Evolutionary conservation across 352 stramenopile species (phyloP), one percentile per base, ranked within the genome.

Genomic region (Lagenidium sp.): DNA sequence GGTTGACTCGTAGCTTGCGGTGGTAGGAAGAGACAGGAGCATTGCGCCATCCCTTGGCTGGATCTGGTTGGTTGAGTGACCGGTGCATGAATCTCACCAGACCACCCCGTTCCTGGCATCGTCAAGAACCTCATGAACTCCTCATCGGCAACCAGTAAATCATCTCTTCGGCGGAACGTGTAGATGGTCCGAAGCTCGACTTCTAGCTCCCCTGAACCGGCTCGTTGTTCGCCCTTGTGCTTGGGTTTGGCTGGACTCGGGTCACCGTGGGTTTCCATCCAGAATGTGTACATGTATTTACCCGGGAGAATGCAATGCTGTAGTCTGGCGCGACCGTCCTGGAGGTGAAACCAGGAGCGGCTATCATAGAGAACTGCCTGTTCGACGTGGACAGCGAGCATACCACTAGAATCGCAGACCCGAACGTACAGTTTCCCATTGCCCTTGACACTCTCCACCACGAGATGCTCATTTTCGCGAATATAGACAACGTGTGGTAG

Each of bases 361-460:
- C 66, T 85, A 41, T 89, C 77, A 32, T 75, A 89, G 16, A 89
- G 29, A 26, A 86, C 68, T 3, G 77, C 73, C 42, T 80, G 61
- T 6, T 63, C 31, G 6, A 89, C 71, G 2, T 73, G 44, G 3
- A 83, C 63, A 0, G 19, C 43, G 23, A 58, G 52, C 57, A 81
- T 68, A 0, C 73, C 77, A 2, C 54, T 68, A 1, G 36, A 35
- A 40, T 89, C 77, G 25, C 68, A 74, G 5, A 85, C 73, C 2
- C 76, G 72, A 18, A 84, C 53, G 41, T 82, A 58, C 23, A 89
- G 57, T n/a, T 64, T 74, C 1, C 76, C 76, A 41, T 19, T 30
- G 3, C 76, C 76, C 22, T 57, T 58, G 2, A 81, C 57, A 12
- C 66, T 82, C 23, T 70, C 68, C 6, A 89, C 60, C 5, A 72